A percentile compares a stretch with the other conserved stretches of the same genome.
Evolutionary conservation across 805 yeast genomes (phyloP).

Genomic region (Nakazawaea ishiwadae): DNA sequence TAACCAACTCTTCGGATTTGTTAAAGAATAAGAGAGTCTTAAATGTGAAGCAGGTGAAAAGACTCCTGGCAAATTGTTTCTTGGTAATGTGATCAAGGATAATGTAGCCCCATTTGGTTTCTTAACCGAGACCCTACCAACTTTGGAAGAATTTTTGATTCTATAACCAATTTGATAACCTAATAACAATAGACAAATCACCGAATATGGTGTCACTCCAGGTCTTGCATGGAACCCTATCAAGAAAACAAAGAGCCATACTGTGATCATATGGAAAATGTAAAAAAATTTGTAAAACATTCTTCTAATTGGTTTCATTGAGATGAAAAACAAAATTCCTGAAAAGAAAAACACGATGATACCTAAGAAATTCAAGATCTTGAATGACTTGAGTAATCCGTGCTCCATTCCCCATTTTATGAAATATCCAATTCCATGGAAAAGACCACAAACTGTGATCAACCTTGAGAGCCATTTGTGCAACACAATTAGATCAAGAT

Average conservation of each 20-base stretch:
- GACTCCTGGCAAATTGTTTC: slow-evolving; percentile 18
- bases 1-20: slow-evolving; percentile 40
- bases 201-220: slow-evolving; percentile 39
- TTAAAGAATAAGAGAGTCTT: slow-evolving; percentile 36
- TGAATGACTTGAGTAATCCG: slow-evolving; percentile 26
- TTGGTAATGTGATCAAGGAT: slow-evolving; percentile 19
- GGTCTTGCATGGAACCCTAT: slow-evolving; percentile 69
- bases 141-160: slow-evolving; percentile 18
- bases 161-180: slow-evolving; percentile 33
- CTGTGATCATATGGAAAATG: slow-evolving; percentile 47
- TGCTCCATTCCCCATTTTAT: slow-evolving; percentile 42
- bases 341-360: slow-evolving; percentile 34
- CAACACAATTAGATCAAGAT: slow-evolving; percentile 48
- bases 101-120: slow-evolving; percentile 20
- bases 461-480: slow-evolving; percentile 73
- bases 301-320: slow-evolving; percentile 46
- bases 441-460: slow-evolving; percentile 36
- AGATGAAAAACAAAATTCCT: slow-evolving; percentile 35
- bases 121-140: slow-evolving; percentile 18
- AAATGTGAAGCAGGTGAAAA: slow-evolving; percentile 55
- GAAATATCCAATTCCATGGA: slow-evolving; percentile 52
- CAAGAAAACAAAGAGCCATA: slow-evolving; percentile 38
- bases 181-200: slow-evolving; percentile 26
- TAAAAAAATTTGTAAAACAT: slow-evolving; percentile 50
- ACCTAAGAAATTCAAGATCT: slow-evolving; percentile 48